Conservation (phyloP, 768 basidiomycete genomes). For the Mycena vulgaris region DNA sequence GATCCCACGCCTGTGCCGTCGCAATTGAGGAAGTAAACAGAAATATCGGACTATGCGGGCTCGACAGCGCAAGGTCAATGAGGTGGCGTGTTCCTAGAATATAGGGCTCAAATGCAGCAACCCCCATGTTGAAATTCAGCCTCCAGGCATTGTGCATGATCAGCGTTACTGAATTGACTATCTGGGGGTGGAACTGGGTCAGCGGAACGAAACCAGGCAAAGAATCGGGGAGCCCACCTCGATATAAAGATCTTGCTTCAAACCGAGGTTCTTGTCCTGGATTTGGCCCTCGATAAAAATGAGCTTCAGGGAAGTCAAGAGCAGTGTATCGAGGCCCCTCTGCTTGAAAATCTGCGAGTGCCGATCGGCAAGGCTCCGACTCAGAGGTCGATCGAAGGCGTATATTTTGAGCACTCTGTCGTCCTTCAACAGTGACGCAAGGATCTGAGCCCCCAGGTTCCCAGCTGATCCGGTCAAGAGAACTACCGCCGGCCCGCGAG, state of each 20-base stretch:
- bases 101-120: conserved; percentile 61
- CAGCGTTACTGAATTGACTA: conserved; percentile 43
- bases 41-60: conserved; percentile 26
- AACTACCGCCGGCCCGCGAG: not conserved
- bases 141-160: conserved; percentile 63
- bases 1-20: conserved; percentile 36
- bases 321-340: conserved; percentile 43
- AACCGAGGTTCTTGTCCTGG: not conserved
- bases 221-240: not conserved
- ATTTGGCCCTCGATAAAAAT: not conserved
- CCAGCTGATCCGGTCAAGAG: conserved; percentile 50
- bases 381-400: conserved; percentile 46
- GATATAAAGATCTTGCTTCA: not conserved
- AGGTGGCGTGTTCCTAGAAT: conserved; percentile 58
- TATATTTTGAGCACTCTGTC: conserved; percentile 48
- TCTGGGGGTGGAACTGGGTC: conserved; percentile 15
- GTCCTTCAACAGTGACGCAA: conserved; percentile 52
- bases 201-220: not conserved
- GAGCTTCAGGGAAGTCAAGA: conserved; percentile 30
- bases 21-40: conserved; percentile 37
- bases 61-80: conserved; percentile 52
- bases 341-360: conserved; percentile 43
- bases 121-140: conserved; percentile 61
- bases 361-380: conserved; percentile 24
- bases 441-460: conserved; percentile 50